These are phyloP conservation scores for Mycena leptocephala DNA, from an alignment of 768 basidiomycete genomes.

Conservation along the genomic window DNA sequence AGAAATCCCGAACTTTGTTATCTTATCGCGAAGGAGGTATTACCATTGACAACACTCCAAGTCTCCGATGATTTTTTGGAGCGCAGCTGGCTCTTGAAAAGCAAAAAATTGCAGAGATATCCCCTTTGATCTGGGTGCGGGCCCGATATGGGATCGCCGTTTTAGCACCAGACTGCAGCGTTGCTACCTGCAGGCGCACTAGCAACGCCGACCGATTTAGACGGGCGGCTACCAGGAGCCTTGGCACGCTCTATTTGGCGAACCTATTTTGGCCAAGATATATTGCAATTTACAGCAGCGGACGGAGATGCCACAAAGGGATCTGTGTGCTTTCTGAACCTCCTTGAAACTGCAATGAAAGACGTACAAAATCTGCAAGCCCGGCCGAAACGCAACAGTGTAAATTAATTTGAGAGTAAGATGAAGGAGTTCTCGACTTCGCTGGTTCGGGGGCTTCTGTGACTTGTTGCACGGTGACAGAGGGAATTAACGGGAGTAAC, in stretches of 20 bases:
- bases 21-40: too few species aligned
- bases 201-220: background rate
- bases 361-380: background rate
- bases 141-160: background rate
- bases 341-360: slow-evolving; percentile 20
- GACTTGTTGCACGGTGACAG: background rate
- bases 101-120: too few species aligned
- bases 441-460: background rate
- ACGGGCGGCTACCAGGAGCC: too few species aligned
- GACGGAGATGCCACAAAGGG: too few species aligned
- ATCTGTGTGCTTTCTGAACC: background rate
- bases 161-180: background rate
- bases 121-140: too few species aligned
- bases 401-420: background rate
- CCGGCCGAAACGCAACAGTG: background rate
- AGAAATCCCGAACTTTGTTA: too few species aligned
- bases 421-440: background rate
- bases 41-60: too few species aligned
- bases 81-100: too few species aligned
- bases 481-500: too few species aligned
- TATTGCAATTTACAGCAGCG: too few species aligned
- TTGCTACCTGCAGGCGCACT: slow-evolving; percentile 14
- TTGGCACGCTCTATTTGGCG: too few species aligned
- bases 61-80: background rate
- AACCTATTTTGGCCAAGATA: too few species aligned